Evolutionary conservation across 108 stramenopile species (phyloP).

Genomic region (Nannochloropsis oceanica): DNA sequence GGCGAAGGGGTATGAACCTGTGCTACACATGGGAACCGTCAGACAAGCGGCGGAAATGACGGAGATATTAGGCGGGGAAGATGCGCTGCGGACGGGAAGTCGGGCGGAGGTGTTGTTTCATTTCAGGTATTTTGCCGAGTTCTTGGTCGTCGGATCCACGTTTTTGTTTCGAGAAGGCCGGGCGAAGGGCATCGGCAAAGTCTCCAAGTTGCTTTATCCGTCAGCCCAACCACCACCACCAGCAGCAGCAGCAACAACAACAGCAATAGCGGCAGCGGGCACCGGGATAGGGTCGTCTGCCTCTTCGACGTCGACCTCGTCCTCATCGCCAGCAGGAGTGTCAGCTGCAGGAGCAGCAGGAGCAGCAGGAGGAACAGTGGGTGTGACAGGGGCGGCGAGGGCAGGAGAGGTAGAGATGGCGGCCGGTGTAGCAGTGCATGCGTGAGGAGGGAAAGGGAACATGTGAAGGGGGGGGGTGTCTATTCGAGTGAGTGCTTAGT

Average conservation of each 20-base stretch:
- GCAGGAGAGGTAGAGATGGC: background rate
- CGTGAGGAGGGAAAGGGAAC: background rate
- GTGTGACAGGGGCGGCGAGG: background rate
- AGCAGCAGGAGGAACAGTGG: background rate
- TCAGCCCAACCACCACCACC: background rate
- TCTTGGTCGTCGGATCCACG: conserved; percentile 29
- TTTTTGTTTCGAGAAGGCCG: conserved; percentile 48
- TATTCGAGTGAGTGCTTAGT: no score
- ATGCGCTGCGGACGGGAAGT: background rate
- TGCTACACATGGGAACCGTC: conserved; percentile 44
- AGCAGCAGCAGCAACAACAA: background rate
- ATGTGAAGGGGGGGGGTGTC: no score
- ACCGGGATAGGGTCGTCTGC: no score
- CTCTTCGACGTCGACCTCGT: no score
- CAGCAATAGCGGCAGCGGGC: background rate
- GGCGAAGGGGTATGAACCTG: conserved; percentile 42
- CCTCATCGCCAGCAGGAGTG: background rate
- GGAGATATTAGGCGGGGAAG: conserved; percentile 22
- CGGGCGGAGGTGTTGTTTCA: background rate
- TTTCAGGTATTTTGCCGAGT: conserved; percentile 41
- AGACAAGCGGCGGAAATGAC: conserved; percentile 39
- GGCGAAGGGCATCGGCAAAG: conserved; percentile 47
- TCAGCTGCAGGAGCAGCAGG: background rate
- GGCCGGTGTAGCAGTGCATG: background rate
- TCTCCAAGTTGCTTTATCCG: conserved; percentile 6